These are phyloP conservation scores for Fistulinella cinereoalba DNA, from an alignment of 1,284 basidiomycete species.

Conservation along the genomic window DNA sequence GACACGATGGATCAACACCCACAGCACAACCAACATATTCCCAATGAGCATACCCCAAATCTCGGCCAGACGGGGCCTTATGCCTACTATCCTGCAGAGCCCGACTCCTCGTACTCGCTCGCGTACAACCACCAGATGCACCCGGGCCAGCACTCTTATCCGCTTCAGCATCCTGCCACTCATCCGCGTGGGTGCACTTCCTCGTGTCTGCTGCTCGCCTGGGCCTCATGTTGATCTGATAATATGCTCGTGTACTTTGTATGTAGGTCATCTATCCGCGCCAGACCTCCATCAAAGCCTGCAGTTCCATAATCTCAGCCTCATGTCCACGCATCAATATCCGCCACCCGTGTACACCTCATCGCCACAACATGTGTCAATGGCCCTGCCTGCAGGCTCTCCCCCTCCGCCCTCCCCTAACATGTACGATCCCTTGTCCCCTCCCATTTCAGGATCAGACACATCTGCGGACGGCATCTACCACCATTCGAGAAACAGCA, in stretches of 20 bases:
- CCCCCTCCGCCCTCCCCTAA: constrained; percentile 74
- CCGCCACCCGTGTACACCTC: constrained; percentile 47
- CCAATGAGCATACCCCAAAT: constrained; percentile 41
- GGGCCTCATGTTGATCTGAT: constrained; percentile 54
- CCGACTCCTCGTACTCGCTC: constrained; percentile 39
- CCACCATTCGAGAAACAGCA: constrained; percentile 68
- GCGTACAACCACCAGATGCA: constrained; percentile 41
- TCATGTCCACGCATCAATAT: constrained; percentile 48
- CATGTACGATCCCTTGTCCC: constrained; percentile 76
- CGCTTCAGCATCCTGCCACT: constrained; percentile 42
- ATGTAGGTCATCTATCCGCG: constrained; percentile 54
- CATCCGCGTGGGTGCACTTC: constrained; percentile 54
- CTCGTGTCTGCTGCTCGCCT: constrained; percentile 40
- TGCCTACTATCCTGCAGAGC: constrained; percentile 42
- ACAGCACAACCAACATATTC: constrained; percentile 39
- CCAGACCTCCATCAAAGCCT: constrained; percentile 50
- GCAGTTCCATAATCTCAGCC: constrained; percentile 50
- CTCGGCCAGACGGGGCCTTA: constrained; percentile 36
- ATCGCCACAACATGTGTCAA: constrained; percentile 51
- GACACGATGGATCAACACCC: constrained; percentile 42
- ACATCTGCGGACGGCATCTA: constrained; percentile 77
- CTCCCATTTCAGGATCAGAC: constrained; percentile 81
- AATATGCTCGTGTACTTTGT: constrained; percentile 47
- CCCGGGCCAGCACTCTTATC: constrained; percentile 39
- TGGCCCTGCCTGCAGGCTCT: constrained; percentile 48